Base-by-base conservation (phyloP, 2,329 filamentous ascomycete species). In the Drechslera avenae region DNA sequence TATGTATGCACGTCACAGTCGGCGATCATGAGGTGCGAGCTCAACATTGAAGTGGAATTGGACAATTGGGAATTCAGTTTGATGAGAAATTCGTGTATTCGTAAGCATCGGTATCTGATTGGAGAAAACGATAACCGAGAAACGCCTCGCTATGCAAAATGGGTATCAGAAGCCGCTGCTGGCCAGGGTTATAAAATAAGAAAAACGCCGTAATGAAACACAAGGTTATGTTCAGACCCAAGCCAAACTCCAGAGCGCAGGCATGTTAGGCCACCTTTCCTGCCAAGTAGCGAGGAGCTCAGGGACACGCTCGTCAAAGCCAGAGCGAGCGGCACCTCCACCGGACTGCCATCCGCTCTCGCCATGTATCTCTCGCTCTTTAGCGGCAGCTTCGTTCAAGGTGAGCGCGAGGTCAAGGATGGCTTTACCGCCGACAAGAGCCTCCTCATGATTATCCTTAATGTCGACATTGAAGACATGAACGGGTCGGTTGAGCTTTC, bases 401-500 rank as follows among this genome's bases (percentile, higher is more conserved):
- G 85, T 86, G 67, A 93, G 85, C 1, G 94, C 94, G 30, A 99
- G 81, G 68, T 99, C 94, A 31, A 97, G 81, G 52, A 99, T 99
- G 36, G 90, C 94, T 61, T 88, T 86, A 1, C 94, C 94, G 8
- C 94, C 94, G 2, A 97, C 83, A 17, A 93, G 81, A 0, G 94
- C 94, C 75, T 99, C 94, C 73, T 99, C 93, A 68, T 97, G 94
- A 68, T 97, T 99, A 76, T 99, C 94, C 73, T 89, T 93, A 68
- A 99, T 99, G 72, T 99, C 94, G 46, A 99, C 88, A 66, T 99
- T 99, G 79, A 99, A 96, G 49, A 99, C 90, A 71, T 99, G 94
- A 0, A 99, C 94, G 0, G 94, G 92, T 2, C 91, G 81, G 73
- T 99, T 99, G 50, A 99, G 79, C 3, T 90, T 88, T 0, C 88